Evolutionary conservation across 148 eudicot species (phyloP).

Genomic region (Camellia sinensis): DNA sequence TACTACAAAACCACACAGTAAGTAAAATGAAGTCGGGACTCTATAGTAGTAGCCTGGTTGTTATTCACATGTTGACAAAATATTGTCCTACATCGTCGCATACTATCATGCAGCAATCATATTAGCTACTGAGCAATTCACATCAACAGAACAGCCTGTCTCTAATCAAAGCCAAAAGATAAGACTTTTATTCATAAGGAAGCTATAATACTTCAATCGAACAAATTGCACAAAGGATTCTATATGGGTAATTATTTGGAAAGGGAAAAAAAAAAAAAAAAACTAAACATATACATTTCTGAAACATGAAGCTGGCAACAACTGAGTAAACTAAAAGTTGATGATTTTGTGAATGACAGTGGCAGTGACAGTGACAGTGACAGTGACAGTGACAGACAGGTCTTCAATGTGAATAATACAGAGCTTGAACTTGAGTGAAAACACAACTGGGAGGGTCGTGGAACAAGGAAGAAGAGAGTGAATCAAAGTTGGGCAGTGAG

Average conservation of each 20-base stretch:
- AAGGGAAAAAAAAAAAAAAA: background rate
- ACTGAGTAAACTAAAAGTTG: background rate
- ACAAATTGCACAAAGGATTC: background rate
- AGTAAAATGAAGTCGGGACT: background rate
- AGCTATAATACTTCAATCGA: background rate
- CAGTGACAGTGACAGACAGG: background rate
- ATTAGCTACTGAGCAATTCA: background rate
- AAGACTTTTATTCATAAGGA: background rate
- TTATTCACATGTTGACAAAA: no score
- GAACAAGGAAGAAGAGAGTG: background rate
- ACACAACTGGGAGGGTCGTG: background rate
- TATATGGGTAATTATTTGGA: background rate
- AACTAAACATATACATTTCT: constrained; percentile 4
- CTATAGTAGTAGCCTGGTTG: background rate
- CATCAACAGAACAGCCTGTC: background rate
- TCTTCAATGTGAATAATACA: background rate
- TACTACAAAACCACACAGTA: background rate
- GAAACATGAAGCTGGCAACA: background rate
- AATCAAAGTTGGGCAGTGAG: background rate
- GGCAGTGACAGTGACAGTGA: no score
- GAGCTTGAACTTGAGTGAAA: background rate
- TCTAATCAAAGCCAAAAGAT: background rate
- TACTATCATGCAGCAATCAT: background rate
- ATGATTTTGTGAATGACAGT: background rate
- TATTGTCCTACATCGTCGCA: no score